A percentile compares a stretch with the other conserved stretches of the same genome.
These are phyloP conservation scores for Suhomyces kilbournensis DNA, from an alignment of 805 yeast species.

Conservation along the genomic window DNA sequence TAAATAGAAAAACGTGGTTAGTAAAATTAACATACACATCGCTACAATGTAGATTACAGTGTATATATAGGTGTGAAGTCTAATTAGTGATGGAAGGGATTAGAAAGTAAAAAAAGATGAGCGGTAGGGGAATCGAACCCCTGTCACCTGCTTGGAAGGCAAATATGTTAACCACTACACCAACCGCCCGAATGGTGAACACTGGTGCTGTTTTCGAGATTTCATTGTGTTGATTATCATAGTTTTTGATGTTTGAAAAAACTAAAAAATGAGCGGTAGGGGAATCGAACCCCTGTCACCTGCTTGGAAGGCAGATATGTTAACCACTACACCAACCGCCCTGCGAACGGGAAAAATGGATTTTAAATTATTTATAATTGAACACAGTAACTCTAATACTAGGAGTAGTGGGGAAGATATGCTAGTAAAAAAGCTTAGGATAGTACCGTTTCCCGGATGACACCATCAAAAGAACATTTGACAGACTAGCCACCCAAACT, in stretches of 20 bases:
- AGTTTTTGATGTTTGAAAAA: background rate
- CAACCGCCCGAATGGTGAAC: constrained; percentile 55
- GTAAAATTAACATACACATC: no score
- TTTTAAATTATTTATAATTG: no score
- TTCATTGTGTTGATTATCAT: background rate
- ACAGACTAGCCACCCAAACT: no score
- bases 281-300: constrained; percentile 94
- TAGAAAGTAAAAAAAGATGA: constrained; percentile 35
- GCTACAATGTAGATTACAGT: no score
- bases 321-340: constrained; percentile 92
- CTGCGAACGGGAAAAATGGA: constrained; percentile 17
- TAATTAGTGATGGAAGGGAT: no score
- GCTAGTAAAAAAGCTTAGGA: no score
- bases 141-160: constrained; percentile 94
- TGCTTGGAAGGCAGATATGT: constrained; percentile 93
- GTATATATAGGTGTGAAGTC: no score
- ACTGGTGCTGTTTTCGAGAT: background rate
- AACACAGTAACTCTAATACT: no score
- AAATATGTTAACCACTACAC: constrained; percentile 89
- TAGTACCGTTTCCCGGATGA: no score
- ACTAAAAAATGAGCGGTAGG: constrained; percentile 68
- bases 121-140: constrained; percentile 93
- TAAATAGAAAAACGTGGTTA: no score
- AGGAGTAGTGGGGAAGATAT: no score
- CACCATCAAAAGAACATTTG: no score